phyloP scores from a whole-genome alignment of 805 yeast species.

The Nakazawaea wyomingensis region DNA sequence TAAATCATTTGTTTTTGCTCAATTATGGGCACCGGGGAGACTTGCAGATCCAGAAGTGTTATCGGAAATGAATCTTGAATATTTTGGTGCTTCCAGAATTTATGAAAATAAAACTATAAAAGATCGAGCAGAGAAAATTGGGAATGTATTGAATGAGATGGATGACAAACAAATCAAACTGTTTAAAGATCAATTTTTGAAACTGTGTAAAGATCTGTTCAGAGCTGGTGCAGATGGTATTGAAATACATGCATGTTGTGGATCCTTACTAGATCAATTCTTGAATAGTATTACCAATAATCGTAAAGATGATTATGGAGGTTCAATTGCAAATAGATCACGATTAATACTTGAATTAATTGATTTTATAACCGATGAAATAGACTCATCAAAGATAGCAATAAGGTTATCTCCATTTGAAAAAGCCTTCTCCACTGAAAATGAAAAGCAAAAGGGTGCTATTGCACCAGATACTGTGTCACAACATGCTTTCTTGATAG shows the following conservation, averaged over 20 bases:
- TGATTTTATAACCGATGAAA: slow-evolving; percentile 37
- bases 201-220: slow-evolving; percentile 28
- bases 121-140: slow-evolving; percentile 1
- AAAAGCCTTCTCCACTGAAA: slow-evolving; percentile 22
- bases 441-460: slow-evolving; percentile 25
- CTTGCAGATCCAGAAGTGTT: slow-evolving; percentile 27
- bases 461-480: slow-evolving; percentile 27
- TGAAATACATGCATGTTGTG: slow-evolving; percentile 51
- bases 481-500: slow-evolving; percentile 26
- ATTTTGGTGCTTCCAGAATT: slow-evolving; percentile 39
- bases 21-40: slow-evolving; percentile 40
- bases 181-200: slow-evolving; percentile 21
- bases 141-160: slow-evolving; percentile 24
- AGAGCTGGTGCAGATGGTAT: slow-evolving; percentile 47
- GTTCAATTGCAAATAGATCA: slow-evolving; percentile 29
- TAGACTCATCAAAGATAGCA: slow-evolving; percentile 40
- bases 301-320: slow-evolving; percentile 30
- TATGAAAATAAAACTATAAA: slow-evolving; percentile 17
- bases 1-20: slow-evolving; percentile 35
- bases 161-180: slow-evolving; percentile 34
- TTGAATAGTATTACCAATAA: slow-evolving; percentile 22
- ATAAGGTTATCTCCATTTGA: slow-evolving; percentile 39
- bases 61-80: slow-evolving; percentile 27
- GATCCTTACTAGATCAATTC: slow-evolving; percentile 27
- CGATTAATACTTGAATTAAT: slow-evolving; percentile 35